Conservation (phyloP, 495 filamentous ascomycete species). For the Penicillium ucsense region DNA sequence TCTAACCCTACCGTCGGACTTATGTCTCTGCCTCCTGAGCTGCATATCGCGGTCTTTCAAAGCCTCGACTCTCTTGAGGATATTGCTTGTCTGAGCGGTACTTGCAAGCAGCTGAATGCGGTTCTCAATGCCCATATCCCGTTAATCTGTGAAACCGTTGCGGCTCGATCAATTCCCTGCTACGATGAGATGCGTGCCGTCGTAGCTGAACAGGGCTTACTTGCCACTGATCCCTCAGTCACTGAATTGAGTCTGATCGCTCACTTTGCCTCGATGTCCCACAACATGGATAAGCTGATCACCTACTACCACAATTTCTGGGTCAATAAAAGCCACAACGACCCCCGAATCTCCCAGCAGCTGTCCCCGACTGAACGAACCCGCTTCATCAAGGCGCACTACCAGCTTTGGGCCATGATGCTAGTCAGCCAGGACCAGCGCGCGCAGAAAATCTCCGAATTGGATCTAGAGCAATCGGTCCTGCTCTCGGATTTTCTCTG, state of each 20-base stretch:
- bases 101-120: not conserved
- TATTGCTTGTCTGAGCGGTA: not conserved
- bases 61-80: not conserved
- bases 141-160: not conserved
- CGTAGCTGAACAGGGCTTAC: not conserved
- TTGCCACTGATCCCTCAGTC: not conserved
- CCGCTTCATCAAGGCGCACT: not conserved
- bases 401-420: not conserved
- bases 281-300: not conserved
- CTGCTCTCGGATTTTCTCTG: not conserved
- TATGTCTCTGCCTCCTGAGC: not conserved
- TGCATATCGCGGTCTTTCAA: not conserved
- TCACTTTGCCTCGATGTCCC: not conserved
- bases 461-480: not conserved
- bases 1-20: too few species aligned
- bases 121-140: not conserved
- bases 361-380: not conserved
- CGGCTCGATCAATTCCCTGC: not conserved
- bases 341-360: not conserved
- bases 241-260: not conserved
- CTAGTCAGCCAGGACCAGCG: not conserved
- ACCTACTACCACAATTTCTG: not conserved
- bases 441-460: not conserved
- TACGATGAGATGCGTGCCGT: not conserved
- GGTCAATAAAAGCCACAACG: not conserved